Evolutionary conservation across 2,329 filamentous ascomycete genomes (phyloP).

Genomic region (Periconia sp.): DNA sequence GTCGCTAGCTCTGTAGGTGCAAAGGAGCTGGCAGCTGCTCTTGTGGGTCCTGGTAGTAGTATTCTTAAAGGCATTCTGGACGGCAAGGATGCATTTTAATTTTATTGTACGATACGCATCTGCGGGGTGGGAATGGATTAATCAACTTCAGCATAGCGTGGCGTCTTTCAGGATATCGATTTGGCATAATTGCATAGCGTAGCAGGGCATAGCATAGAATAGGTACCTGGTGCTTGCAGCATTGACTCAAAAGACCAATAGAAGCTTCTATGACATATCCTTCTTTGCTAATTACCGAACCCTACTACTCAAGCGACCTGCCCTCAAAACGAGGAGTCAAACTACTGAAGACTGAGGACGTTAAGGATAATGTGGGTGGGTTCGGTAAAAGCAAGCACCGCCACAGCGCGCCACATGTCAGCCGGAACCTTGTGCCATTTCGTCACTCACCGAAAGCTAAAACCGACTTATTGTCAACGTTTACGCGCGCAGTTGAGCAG

Average conservation of each 20-base stretch:
- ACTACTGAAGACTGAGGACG: too few relatives aligned
- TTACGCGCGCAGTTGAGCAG: too few relatives aligned
- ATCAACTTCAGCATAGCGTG: conserved; percentile 9
- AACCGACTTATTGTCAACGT: not conserved
- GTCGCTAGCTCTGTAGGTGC: conserved; percentile 81
- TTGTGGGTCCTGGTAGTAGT: conserved; percentile 59
- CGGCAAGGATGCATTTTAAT: conserved; percentile 15
- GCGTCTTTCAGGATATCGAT: conserved; percentile 1
- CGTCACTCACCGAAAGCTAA: conserved; percentile 2
- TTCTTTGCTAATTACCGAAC: too few relatives aligned
- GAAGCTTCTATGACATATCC: too few relatives aligned
- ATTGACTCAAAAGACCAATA: too few relatives aligned
- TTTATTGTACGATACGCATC: not conserved
- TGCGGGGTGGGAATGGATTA: not conserved
- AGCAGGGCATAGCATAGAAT: conserved; percentile 1
- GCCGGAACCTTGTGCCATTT: too few relatives aligned
- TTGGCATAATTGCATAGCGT: conserved; percentile 1
- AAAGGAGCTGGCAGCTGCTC: conserved; percentile 75
- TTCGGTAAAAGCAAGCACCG: too few relatives aligned
- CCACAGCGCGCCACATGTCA: too few relatives aligned
- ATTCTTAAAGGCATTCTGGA: conserved; percentile 44
- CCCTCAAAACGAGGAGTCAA: too few relatives aligned
- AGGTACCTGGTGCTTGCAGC: too few relatives aligned
- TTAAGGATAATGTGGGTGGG: too few relatives aligned
- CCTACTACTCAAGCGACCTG: too few relatives aligned